Evolutionary conservation across 768 basidiomycete species (phyloP).

Genomic region (Cantharellus anzutake): DNA sequence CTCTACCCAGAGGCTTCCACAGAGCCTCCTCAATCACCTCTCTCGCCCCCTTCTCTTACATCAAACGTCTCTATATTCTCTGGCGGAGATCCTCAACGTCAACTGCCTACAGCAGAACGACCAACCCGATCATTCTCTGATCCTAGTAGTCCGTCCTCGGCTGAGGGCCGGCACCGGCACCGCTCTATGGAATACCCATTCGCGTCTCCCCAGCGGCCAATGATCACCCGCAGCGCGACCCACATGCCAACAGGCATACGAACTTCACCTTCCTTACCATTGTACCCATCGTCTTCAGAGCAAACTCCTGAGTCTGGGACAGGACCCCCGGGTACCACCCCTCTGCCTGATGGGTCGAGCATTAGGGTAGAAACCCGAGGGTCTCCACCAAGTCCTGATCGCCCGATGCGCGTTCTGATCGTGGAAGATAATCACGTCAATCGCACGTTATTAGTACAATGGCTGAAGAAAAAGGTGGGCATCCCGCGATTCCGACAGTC

Average conservation of each 20-base stretch:
- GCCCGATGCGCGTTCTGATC: constrained; percentile 46
- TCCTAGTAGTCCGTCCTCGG: too few species aligned
- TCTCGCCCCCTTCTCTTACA: neutral
- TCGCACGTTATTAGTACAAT: constrained; percentile 41
- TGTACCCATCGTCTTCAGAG: too few species aligned
- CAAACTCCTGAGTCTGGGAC: neutral
- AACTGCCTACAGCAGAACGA: neutral
- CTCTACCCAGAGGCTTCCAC: neutral
- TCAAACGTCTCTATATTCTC: neutral
- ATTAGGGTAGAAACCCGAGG: neutral
- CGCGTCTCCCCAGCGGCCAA: too few species aligned
- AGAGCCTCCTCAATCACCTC: neutral
- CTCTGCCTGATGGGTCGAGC: neutral
- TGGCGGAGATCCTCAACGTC: neutral
- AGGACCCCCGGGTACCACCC: neutral
- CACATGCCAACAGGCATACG: too few species aligned
- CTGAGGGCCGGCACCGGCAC: too few species aligned
- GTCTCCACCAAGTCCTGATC: constrained; percentile 9
- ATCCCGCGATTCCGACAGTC: neutral
- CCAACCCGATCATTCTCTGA: too few species aligned
- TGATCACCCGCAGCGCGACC: too few species aligned
- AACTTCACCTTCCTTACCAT: too few species aligned
- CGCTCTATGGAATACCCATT: too few species aligned
- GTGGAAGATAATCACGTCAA: constrained; percentile 86
- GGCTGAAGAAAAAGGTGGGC: constrained; percentile 18